Conservation (phyloP, 1,139 yeast genomes). For the Geotrichum macrosporum region DNA sequence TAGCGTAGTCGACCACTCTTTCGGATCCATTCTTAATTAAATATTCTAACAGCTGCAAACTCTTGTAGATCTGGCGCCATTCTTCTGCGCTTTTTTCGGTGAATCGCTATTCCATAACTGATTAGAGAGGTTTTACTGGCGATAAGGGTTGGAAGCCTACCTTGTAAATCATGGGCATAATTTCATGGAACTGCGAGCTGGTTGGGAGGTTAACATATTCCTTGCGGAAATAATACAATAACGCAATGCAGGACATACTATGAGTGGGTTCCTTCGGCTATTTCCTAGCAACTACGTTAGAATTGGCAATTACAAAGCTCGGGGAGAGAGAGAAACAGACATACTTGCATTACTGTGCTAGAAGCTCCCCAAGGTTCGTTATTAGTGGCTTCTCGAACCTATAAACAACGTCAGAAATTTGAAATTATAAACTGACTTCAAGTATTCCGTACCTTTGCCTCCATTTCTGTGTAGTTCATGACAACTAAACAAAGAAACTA, state of each 20-base stretch:
- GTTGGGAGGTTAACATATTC: slow-evolving; percentile 14
- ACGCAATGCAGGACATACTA: slow-evolving; percentile 39
- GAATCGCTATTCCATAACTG: slow-evolving; percentile 57
- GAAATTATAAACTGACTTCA: neutral
- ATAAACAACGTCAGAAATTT: no score
- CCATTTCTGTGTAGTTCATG: slow-evolving; percentile 91
- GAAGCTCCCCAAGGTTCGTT: slow-evolving; percentile 99
- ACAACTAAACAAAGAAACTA: slow-evolving; percentile 48
- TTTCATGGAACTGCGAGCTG: slow-evolving; percentile 43
- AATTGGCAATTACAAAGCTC: neutral
- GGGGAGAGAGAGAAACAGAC: slow-evolving; percentile 12
- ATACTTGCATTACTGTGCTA: slow-evolving; percentile 68
- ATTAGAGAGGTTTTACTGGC: no score
- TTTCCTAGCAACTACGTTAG: slow-evolving; percentile 46
- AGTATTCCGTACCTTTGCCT: slow-evolving; percentile 60
- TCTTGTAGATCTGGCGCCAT: slow-evolving; percentile 96
- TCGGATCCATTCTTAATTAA: slow-evolving; percentile 89
- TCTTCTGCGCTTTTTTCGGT: slow-evolving; percentile 93
- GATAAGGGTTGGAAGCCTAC: slow-evolving; percentile 20
- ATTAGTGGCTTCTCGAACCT: slow-evolving; percentile 84
- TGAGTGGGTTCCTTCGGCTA: slow-evolving; percentile 91
- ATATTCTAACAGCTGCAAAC: slow-evolving; percentile 85
- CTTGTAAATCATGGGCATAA: slow-evolving; percentile 46
- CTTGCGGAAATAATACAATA: neutral
- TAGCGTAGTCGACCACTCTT: slow-evolving; percentile 88